These are phyloP conservation scores for Whalleya microplaca DNA, from an alignment of 2,329 filamentous ascomycete species.

Conservation along the genomic window DNA sequence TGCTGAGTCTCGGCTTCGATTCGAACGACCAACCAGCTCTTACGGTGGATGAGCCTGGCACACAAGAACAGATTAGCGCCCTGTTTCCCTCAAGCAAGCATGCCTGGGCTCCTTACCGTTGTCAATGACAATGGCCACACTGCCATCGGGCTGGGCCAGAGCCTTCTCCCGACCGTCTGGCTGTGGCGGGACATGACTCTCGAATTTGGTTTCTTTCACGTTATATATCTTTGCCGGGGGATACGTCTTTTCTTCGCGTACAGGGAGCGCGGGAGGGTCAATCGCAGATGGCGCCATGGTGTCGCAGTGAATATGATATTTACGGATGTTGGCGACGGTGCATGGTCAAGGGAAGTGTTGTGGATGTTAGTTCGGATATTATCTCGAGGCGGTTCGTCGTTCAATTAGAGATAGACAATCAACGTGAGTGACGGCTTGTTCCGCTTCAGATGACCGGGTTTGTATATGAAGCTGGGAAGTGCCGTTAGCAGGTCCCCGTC, in stretches of 20 bases:
- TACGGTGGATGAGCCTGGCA: constrained; percentile 78
- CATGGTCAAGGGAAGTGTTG: constrained; percentile 19
- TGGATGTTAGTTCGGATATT: not conserved
- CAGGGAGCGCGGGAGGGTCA: constrained; percentile 48
- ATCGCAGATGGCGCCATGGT: constrained; percentile 59
- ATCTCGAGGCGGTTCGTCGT: not conserved
- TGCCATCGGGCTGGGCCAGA: constrained; percentile 54
- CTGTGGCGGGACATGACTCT: constrained; percentile 56
- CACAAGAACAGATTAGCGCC: constrained; percentile 15
- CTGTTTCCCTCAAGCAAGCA: not conserved
- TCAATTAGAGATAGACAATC: not conserved
- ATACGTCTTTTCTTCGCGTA: constrained; percentile 49
- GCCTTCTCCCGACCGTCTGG: constrained; percentile 74
- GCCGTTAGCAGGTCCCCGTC: not conserved
- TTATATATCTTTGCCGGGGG: constrained; percentile 61
- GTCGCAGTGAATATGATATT: constrained; percentile 9
- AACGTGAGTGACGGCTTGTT: not conserved
- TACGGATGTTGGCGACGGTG: constrained; percentile 14
- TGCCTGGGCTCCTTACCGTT: constrained; percentile 70
- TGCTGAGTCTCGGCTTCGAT: constrained; percentile 72
- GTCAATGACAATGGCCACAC: constrained; percentile 91
- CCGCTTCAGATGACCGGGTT: not conserved
- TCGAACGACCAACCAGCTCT: constrained; percentile 98
- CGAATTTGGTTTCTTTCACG: constrained; percentile 66
- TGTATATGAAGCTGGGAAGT: not conserved